Conservation (phyloP, 177 flowering plant genomes). For the Vitis hybrid region DNA sequence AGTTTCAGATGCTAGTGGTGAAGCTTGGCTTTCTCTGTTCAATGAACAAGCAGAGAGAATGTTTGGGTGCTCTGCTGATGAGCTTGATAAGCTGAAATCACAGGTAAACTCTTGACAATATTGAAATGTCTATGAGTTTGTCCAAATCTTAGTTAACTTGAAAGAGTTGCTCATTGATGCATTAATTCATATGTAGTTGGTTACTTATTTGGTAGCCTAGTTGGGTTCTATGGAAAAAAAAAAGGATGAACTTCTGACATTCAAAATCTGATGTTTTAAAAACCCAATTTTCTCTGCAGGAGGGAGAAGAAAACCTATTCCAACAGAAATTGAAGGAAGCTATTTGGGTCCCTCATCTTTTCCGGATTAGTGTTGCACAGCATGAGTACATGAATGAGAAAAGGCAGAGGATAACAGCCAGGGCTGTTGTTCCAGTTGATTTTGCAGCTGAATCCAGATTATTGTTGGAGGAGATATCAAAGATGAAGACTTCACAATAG, state of each 20-base stretch:
- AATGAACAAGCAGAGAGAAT: constrained; percentile 86
- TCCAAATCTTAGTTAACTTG: too few relatives aligned
- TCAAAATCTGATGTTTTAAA: background rate
- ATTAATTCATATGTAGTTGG: too few relatives aligned
- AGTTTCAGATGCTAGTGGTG: constrained; percentile 77
- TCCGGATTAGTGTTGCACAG: constrained; percentile 69
- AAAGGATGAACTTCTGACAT: too few relatives aligned
- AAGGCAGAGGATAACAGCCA: constrained; percentile 81
- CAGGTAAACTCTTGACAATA: constrained; percentile 40
- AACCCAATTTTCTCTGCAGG: constrained; percentile 19
- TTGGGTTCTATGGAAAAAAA: background rate
- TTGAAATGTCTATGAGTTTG: too few relatives aligned
- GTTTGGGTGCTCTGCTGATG: constrained; percentile 89
- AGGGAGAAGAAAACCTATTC: constrained; percentile 33
- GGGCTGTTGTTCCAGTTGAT: constrained; percentile 63
- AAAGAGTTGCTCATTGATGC: too few relatives aligned
- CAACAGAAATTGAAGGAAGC: constrained; percentile 69
- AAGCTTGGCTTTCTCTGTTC: constrained; percentile 78
- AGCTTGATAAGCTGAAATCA: constrained; percentile 67
- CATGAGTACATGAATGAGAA: constrained; percentile 78
- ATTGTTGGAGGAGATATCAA: constrained; percentile 73
- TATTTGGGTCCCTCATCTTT: constrained; percentile 69
- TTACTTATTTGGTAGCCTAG: too few relatives aligned
- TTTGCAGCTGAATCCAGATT: constrained; percentile 77
- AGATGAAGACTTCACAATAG: constrained; percentile 37